Evolutionary conservation across 352 stramenopile genomes (phyloP), one percentile per base, ranked within the genome.

Genomic region (Globisporangium cederbergense): DNA sequence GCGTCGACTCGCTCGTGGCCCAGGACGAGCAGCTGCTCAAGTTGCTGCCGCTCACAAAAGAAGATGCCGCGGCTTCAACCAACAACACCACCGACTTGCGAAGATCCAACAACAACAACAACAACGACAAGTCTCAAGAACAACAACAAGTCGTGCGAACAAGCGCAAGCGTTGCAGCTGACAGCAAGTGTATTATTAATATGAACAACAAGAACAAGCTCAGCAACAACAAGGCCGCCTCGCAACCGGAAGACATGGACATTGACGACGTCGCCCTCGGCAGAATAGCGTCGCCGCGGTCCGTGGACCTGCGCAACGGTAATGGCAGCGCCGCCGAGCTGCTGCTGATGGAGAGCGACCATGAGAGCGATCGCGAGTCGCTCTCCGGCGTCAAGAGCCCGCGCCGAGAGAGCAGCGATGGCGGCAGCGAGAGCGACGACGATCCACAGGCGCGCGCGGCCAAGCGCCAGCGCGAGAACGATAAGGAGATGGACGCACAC

Each of bases 1-100:
- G 80, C 36, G 79, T 89, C 51, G 77, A 89, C 65, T 89, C 80
- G 65, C 73, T 89, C 14, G 74, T 83, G 65, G 77, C 75, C 61
- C 76, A 88, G 65, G 79, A 87, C 57, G 72, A 79, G 60, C 70
- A 85, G 49, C 67, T 88, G 57, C 71, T 86, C 61, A 73, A 72
- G 64, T 62, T 84, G 58, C 81, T 89, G 60, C 76, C 77, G 63
- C 58, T 81, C 45, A 74, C 77, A 36, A 62, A 64, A 22, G 54
- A 77, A 50, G 53, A 60, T n/a, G 59, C 53, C 25, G 13, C 58
- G 52, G 25, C 65, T 56, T 47, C 73, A 49, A 47, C 64, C 60
- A 62, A 57, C 71, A 76, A 25, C 62, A 69, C 8, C 60, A 49
- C 3, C 6, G 43, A 49, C 43, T 49, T 49, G 43, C 43, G 43